Evolutionary conservation across 257 asterid species (phyloP).

Genomic region (Linderniella brevidens): DNA sequence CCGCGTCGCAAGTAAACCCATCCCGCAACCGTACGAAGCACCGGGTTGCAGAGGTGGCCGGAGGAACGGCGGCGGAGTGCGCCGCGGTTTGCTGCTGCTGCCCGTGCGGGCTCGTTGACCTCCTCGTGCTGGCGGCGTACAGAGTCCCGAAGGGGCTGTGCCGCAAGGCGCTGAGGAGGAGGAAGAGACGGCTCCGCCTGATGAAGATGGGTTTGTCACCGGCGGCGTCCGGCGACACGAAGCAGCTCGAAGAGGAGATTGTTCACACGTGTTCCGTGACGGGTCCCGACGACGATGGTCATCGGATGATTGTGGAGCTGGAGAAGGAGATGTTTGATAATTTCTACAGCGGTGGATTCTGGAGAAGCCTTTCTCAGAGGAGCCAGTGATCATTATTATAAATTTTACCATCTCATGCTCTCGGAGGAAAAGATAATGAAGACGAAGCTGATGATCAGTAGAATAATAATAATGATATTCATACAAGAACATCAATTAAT

Average conservation of each 20-base stretch:
- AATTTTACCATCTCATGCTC: no score
- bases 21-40: constrained; percentile 15
- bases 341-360: constrained; percentile 55
- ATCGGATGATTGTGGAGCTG: constrained; percentile 31
- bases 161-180: constrained; percentile 42
- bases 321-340: constrained; percentile 70
- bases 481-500: no score
- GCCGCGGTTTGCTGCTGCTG: constrained; percentile 81
- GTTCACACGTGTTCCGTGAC: background rate
- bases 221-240: background rate
- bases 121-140: constrained; percentile 44
- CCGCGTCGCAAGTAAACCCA: constrained; percentile 10
- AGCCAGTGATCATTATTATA: constrained; percentile 6
- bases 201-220: constrained; percentile 6
- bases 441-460: no score
- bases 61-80: constrained; percentile 77
- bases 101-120: constrained; percentile 54
- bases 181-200: constrained; percentile 34
- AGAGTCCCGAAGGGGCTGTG: constrained; percentile 60
- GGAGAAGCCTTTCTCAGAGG: constrained; percentile 65
- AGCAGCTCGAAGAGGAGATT: constrained; percentile 22
- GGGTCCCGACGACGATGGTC: constrained; percentile 15
- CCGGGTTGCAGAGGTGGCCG: constrained; percentile 55
- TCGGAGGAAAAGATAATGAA: no score
- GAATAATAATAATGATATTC: no score